phyloP scores from a whole-genome alignment of 2,329 filamentous ascomycete species.

The Celoporthe dispersa region DNA sequence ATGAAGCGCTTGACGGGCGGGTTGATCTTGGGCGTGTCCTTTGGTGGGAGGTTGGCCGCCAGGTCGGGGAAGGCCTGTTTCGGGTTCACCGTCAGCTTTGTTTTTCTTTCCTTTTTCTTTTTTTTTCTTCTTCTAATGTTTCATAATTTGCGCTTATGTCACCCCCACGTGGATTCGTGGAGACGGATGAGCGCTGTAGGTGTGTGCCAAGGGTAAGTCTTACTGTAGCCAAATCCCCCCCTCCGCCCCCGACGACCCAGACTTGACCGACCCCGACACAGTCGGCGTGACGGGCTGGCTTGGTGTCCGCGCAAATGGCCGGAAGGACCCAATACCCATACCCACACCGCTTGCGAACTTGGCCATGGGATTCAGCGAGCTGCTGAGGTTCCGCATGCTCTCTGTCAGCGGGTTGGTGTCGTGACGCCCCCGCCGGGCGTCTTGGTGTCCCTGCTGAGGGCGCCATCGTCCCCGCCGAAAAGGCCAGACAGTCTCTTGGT shows the following conservation, averaged over 20 bases:
- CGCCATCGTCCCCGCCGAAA: slow-evolving; percentile 47
- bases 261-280: slow-evolving; percentile 44
- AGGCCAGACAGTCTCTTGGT: slow-evolving; percentile 53
- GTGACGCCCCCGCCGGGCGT: slow-evolving; percentile 37
- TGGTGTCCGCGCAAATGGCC: slow-evolving; percentile 70
- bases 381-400: slow-evolving; percentile 80
- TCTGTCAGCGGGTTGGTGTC: slow-evolving; percentile 70
- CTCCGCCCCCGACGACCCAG: slow-evolving; percentile 40
- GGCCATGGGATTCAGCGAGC: slow-evolving; percentile 80
- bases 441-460: slow-evolving; percentile 34
- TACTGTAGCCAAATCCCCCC: slow-evolving; percentile 64
- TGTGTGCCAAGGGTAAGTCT: slow-evolving; percentile 33
- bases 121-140: neutral
- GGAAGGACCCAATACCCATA: slow-evolving; percentile 70
- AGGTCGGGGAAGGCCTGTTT: slow-evolving; percentile 64
- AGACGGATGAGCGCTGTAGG: neutral
- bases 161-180: neutral
- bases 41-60: slow-evolving; percentile 58
- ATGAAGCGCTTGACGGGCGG: slow-evolving; percentile 76
- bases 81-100: neutral
- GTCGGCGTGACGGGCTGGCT: slow-evolving; percentile 44
- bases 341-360: slow-evolving; percentile 59
- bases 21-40: slow-evolving; percentile 58
- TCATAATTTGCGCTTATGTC: slow-evolving; percentile 12
- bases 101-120: neutral